A percentile compares a stretch with the other conserved stretches of the same genome.
These are phyloP conservation scores for Sophora flavescens DNA, from an alignment of 306 rosid species.

Conservation along the genomic window DNA sequence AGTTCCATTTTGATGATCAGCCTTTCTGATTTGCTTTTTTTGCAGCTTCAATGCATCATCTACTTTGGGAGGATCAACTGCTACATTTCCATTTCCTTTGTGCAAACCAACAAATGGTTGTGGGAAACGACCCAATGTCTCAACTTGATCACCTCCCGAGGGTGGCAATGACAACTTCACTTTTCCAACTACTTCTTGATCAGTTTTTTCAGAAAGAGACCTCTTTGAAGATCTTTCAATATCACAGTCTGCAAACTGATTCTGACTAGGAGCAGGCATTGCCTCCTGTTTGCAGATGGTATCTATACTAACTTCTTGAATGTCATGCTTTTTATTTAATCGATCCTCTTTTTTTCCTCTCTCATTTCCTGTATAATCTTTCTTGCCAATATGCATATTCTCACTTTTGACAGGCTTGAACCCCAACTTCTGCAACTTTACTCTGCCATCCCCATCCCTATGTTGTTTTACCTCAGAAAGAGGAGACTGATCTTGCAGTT, in stretches of 20 bases:
- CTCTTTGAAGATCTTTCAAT: slow-evolving; percentile 70
- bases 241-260: slow-evolving; percentile 62
- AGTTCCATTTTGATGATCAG: slow-evolving; percentile 76
- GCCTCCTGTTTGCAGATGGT: slow-evolving; percentile 55
- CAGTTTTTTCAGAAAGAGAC: slow-evolving; percentile 60
- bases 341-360: slow-evolving; percentile 64
- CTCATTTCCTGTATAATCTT: slow-evolving; percentile 62
- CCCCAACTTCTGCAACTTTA: slow-evolving; percentile 59
- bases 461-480: slow-evolving; percentile 50
- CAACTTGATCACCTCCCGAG: slow-evolving; percentile 66
- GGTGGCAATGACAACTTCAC: slow-evolving; percentile 64
- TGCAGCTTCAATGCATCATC: slow-evolving; percentile 67
- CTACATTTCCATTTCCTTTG: slow-evolving; percentile 64
- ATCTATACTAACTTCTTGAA: slow-evolving; percentile 58
- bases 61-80: slow-evolving; percentile 63
- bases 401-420: slow-evolving; percentile 65
- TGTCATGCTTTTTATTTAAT: slow-evolving; percentile 52
- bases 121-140: slow-evolving; percentile 53
- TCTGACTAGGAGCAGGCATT: slow-evolving; percentile 59
- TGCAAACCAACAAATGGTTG: slow-evolving; percentile 63
- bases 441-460: slow-evolving; percentile 60
- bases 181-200: slow-evolving; percentile 68
- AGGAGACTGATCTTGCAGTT: slow-evolving; percentile 57
- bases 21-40: slow-evolving; percentile 66
- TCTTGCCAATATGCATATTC: slow-evolving; percentile 55